These are phyloP conservation scores for Psilocybe azurescens DNA, from an alignment of 768 basidiomycete species.

Conservation along the genomic window DNA sequence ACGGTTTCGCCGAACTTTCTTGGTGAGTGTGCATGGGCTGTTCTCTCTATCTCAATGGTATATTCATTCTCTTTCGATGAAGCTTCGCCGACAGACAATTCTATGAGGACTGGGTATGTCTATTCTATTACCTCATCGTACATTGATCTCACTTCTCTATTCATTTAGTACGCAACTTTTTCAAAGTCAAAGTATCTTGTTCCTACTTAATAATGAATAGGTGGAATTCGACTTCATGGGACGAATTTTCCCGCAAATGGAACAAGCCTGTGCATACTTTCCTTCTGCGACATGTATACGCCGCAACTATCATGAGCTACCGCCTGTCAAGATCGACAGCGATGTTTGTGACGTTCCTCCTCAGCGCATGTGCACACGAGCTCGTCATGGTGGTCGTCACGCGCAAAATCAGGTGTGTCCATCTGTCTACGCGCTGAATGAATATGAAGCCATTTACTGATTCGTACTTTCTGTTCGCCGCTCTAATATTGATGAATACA, in stretches of 20 bases:
- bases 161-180: not conserved
- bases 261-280: slow-evolving; percentile 96
- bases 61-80: slow-evolving; percentile 6
- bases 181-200: not conserved
- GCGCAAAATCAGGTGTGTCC: slow-evolving; percentile 80
- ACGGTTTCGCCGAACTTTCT: slow-evolving; percentile 92
- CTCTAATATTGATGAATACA: slow-evolving; percentile 25
- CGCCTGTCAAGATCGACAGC: slow-evolving; percentile 79
- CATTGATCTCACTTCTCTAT: not conserved
- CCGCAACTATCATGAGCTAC: slow-evolving; percentile 81
- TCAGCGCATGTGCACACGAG: slow-evolving; percentile 91
- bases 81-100: slow-evolving; percentile 98
- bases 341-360: slow-evolving; percentile 90
- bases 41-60: not conserved
- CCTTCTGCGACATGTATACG: slow-evolving; percentile 94
- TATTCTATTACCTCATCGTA: not conserved
- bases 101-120: slow-evolving; percentile 91
- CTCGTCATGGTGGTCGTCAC: slow-evolving; percentile 97
- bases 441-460: not conserved
- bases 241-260: slow-evolving; percentile 98
- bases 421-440: not conserved
- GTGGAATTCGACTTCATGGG: slow-evolving; percentile 99
- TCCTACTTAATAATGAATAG: slow-evolving; percentile 26
- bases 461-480: not conserved
- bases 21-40: slow-evolving; percentile 54